A percentile compares a stretch with the other conserved stretches of the same genome.
These are phyloP conservation scores for Petunia axillaris DNA, from an alignment of 257 asterid species.

Conservation along the genomic window DNA sequence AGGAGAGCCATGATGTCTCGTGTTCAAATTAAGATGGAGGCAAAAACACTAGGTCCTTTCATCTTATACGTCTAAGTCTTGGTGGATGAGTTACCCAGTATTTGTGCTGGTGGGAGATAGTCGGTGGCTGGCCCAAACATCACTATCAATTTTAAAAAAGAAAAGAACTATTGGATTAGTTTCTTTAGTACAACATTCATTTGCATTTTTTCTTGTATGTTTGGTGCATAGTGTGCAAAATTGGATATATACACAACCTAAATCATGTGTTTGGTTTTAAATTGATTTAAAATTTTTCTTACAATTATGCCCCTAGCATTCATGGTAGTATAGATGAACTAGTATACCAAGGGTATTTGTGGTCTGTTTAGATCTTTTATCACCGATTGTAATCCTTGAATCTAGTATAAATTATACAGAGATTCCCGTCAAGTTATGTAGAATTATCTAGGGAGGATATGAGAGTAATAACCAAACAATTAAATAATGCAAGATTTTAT, in stretches of 20 bases:
- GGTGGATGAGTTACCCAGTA: too few relatives aligned
- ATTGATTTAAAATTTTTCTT: not conserved
- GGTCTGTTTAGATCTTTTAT: not conserved
- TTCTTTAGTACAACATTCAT: not conserved
- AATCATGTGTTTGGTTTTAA: not conserved
- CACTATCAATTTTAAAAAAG: too few relatives aligned
- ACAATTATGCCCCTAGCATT: not conserved
- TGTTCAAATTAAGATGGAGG: too few relatives aligned
- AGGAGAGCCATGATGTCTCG: too few relatives aligned
- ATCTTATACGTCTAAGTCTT: too few relatives aligned
- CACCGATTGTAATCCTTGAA: not conserved
- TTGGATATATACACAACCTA: not conserved
- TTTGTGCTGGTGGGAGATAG: too few relatives aligned
- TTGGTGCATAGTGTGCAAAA: not conserved
- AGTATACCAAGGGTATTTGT: not conserved
- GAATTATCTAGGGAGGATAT: not conserved
- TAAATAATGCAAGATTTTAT: not conserved
- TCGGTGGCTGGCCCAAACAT: too few relatives aligned
- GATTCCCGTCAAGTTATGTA: not conserved
- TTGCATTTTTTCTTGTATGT: not conserved
- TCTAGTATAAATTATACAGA: not conserved
- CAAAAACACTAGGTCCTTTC: too few relatives aligned
- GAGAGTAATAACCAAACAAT: not conserved
- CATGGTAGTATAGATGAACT: not conserved
- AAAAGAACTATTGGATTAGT: too few relatives aligned